Evolutionary conservation across 2,329 filamentous ascomycete genomes (phyloP), one percentile per base, ranked within the genome.

Genomic region (Escovopsis weberi): DNA sequence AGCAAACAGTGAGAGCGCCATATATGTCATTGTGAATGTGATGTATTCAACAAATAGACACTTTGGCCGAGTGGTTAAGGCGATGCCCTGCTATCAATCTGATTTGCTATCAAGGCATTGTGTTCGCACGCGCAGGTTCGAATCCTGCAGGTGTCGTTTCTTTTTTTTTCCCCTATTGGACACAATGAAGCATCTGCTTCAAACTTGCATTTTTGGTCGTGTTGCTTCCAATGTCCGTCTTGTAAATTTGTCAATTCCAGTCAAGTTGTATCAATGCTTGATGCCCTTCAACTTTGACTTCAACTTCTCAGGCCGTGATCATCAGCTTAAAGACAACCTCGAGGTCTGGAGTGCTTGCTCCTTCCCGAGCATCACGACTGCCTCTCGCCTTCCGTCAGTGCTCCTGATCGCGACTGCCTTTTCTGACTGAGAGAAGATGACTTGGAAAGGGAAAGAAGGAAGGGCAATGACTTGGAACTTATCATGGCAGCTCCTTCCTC

Each of bases 21-120:
- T 23, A 23, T 23, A 23, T 32, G 3, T 6, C 4, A 9, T 3
- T 32, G 2, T 5, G 8, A 9, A 32, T 2, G 28, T 32, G 4
- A 28, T 32, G 28, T n/a, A 37, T 19, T 8, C 18, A 37, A 37
- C 23, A 18, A 37, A 12, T 23, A 37, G 35, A 37, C 35, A 37
- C 35, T 37, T 37, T 37, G 35, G 35, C 35, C 35, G 35, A 37
- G 35, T 37, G 35, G 35, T 37, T 37, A 37, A 37, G 35, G 35
- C 35, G 35, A 37, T 37, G 35, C 35, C 35, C 35, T 37, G 35
- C 35, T 37, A 37, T 37, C 35, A 37, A 37, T 37, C 23, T 15
- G 35, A 36, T 36, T 37, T 18, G 35, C 23, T 37, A 37, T 15
- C 35, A 37, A 37, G 35, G 35, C 35, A 37, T 37, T 37, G 35